A percentile compares a stretch with the other conserved stretches of the same genome.
phyloP scores from a whole-genome alignment of 2,329 filamentous ascomycete genomes.

The Penicillium sp. region DNA sequence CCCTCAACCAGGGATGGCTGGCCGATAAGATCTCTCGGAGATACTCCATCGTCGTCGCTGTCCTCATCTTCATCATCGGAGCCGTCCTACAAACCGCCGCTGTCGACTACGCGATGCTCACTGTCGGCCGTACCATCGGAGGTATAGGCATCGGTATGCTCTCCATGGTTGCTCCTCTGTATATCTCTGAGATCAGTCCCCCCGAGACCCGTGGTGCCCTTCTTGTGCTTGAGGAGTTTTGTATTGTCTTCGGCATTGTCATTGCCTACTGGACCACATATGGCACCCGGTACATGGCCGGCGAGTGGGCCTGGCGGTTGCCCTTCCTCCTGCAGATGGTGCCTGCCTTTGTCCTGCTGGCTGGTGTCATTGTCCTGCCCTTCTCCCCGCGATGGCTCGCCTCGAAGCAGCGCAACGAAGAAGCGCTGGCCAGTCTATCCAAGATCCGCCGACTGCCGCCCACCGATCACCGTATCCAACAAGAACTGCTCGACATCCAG shows the following conservation, averaged over 20 bases:
- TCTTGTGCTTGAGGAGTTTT: constrained; percentile 48
- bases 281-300: constrained; percentile 49
- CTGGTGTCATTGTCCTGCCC: constrained; percentile 52
- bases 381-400: constrained; percentile 62
- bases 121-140: constrained; percentile 55
- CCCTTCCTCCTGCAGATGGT: constrained; percentile 56
- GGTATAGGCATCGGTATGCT: constrained; percentile 59
- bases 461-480: constrained; percentile 55
- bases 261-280: constrained; percentile 51
- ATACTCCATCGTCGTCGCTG: constrained; percentile 58
- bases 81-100: constrained; percentile 58
- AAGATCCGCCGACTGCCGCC: constrained; percentile 56
- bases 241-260: constrained; percentile 49
- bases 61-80: constrained; percentile 57
- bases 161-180: constrained; percentile 56
- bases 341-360: constrained; percentile 43
- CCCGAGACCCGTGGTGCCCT: constrained; percentile 55
- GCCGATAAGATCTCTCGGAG: constrained; percentile 59
- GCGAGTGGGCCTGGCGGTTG: constrained; percentile 54
- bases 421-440: constrained; percentile 54
- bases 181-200: constrained; percentile 57
- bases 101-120: constrained; percentile 57
- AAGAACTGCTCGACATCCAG: constrained; percentile 57
- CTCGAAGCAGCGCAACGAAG: constrained; percentile 53
- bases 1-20: constrained; percentile 55